Conservation (phyloP, 2,329 filamentous ascomycete species). For the Chrysosporium keratinophilum region DNA sequence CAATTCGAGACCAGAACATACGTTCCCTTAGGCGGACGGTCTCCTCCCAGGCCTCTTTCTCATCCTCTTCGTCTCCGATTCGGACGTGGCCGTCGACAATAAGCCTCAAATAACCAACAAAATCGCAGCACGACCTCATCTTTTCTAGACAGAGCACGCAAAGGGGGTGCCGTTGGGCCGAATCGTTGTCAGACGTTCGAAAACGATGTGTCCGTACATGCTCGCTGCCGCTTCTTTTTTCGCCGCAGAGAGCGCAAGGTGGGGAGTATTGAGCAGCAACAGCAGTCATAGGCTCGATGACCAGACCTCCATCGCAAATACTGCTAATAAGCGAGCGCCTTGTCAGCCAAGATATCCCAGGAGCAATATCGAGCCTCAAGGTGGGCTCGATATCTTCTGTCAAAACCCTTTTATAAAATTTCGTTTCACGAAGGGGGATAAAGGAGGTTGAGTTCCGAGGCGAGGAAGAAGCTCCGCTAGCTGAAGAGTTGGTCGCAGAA, state of each 20-base stretch:
- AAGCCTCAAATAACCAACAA: constrained; percentile 81
- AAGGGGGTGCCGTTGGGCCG: constrained; percentile 77
- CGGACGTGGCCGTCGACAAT: constrained; percentile 88
- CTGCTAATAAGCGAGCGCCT: constrained; percentile 72
- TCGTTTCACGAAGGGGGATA: constrained; percentile 68
- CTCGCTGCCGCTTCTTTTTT: constrained; percentile 58
- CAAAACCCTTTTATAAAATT: constrained; percentile 84
- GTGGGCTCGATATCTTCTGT: constrained; percentile 92
- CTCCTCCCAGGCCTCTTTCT: constrained; percentile 89
- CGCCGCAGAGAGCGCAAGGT: constrained; percentile 81
- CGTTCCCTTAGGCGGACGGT: constrained; percentile 78
- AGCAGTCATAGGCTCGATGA: constrained; percentile 76
- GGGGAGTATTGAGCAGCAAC: constrained; percentile 43
- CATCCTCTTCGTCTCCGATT: constrained; percentile 69
- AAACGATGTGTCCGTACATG: constrained; percentile 79
- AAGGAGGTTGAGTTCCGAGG: constrained; percentile 34
- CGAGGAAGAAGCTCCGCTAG: constrained; percentile 30
- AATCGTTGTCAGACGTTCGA: constrained; percentile 74
- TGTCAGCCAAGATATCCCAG: constrained; percentile 86
- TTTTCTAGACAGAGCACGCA: constrained; percentile 79
- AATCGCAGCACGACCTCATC: constrained; percentile 81
- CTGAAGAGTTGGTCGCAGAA: constrained; percentile 37
- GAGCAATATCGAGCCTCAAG: constrained; percentile 75
- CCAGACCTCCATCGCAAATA: constrained; percentile 72
- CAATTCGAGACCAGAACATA: constrained; percentile 94